Evolutionary conservation across 768 basidiomycete species (phyloP), one percentile per base, ranked within the genome.

Genomic region (Amylocystis lapponica): DNA sequence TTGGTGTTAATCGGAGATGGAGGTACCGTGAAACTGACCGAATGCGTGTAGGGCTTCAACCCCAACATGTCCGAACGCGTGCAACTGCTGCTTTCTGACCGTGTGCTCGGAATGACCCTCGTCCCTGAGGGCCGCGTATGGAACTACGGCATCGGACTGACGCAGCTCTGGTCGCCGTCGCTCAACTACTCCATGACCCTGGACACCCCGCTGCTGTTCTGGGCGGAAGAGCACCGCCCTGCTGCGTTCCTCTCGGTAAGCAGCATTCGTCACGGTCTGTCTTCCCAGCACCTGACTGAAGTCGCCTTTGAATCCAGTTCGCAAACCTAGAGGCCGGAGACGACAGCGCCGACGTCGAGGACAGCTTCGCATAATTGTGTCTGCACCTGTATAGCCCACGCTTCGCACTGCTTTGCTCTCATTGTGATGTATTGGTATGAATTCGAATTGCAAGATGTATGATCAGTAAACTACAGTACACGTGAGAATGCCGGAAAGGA

Each of bases 11-110:
- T 48, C 40, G 47, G 14, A 46, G 36, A 14, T 35, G 39, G 38
- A 36, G 40, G 21, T 41, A 16, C 38, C n/a, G n/a, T 39, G 36
- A 50, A 22, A 21, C 10, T 51, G 23, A 43, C 16, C 13, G 12
- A 19, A 9, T 17, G 27, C 16, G 2, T 36, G 29, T 54, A 81
- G 69, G 92, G 95, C 31, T 99, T 95, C 72, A 98, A 95, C 65
- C 90, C 93, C n/a, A 89, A 88, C 52, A 97, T 97, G 95, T 95
- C 92, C 2, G 94, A 95, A 61, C 83, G 92, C 19, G 92, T 96
- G 19, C 88, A 91, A 63, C 73, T 98, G 25, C 71, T 98, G 45
- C 70, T 98, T 19, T 97, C 94, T 14, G 96, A 99, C 59, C 86
- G 95, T 50, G 83, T 99, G 51, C 76, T 98, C 13, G 96, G 94